Percentiles rank a stretch among this genome's conserved stretches.
phyloP scores from a whole-genome alignment of 768 basidiomycete genomes.

The Phylloporus sp. region DNA sequence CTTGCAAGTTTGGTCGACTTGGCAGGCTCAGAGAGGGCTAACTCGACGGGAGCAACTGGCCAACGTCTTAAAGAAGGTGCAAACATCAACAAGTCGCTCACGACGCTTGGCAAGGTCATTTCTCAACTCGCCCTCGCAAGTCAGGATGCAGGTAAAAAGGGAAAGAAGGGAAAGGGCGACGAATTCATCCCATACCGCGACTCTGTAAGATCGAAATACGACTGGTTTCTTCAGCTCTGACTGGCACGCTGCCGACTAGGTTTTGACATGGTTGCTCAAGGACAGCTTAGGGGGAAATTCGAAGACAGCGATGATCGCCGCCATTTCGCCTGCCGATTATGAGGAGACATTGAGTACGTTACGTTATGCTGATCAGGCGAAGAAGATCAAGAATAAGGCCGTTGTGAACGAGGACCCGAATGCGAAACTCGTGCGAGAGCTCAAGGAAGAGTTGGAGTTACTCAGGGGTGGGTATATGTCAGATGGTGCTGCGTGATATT shows the following conservation, averaged over 20 bases:
- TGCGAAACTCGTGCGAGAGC: slow-evolving; percentile 95
- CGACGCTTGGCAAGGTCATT: slow-evolving; percentile 97
- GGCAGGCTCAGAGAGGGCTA: slow-evolving; percentile 94
- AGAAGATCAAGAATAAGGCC: slow-evolving; percentile 99
- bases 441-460: slow-evolving; percentile 96
- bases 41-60: slow-evolving; percentile 96
- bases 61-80: slow-evolving; percentile 95
- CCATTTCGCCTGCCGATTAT: slow-evolving; percentile 97
- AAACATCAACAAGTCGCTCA: slow-evolving; percentile 98
- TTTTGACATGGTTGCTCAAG: slow-evolving; percentile 96
- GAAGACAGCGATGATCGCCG: slow-evolving; percentile 99
- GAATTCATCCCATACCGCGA: slow-evolving; percentile 98
- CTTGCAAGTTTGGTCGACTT: slow-evolving; percentile 78
- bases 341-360: slow-evolving; percentile 96
- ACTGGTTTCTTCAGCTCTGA: slow-evolving; percentile 1
- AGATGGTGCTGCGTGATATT: background rate
- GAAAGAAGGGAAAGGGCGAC: slow-evolving; percentile 83
- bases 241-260: slow-evolving; percentile 40
- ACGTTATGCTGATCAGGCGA: slow-evolving; percentile 97
- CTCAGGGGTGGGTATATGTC: slow-evolving; percentile 58
- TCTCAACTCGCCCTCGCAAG: slow-evolving; percentile 71
- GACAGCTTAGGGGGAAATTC: slow-evolving; percentile 96
- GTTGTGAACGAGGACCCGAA: slow-evolving; percentile 99
- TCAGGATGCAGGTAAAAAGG: slow-evolving; percentile 64
- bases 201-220: slow-evolving; percentile 56